phyloP scores from a whole-genome alignment of 2,329 filamentous ascomycete genomes.

The Claviceps humidiphila region DNA sequence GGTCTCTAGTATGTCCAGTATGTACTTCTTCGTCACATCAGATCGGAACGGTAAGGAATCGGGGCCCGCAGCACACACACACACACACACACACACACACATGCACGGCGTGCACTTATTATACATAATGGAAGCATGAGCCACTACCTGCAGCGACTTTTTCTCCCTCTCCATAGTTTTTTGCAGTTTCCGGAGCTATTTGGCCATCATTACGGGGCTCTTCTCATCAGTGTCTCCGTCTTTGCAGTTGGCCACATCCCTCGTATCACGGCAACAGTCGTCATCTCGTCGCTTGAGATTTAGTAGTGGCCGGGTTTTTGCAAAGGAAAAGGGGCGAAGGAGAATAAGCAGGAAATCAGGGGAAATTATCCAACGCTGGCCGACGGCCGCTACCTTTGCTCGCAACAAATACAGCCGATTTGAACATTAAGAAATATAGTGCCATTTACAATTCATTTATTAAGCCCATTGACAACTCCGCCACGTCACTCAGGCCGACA shows the following conservation, averaged over 20 bases:
- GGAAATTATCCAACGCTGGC: constrained; percentile 21
- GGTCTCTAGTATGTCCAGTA: too few species aligned
- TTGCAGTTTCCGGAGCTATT: constrained; percentile 25
- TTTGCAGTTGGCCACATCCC: constrained; percentile 1
- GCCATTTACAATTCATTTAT: not conserved
- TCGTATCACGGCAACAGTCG: constrained; percentile 14
- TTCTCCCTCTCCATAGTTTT: constrained; percentile 14
- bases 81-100: too few species aligned
- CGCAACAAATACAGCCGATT: not conserved
- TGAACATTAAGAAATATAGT: not conserved
- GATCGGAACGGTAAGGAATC: not conserved
- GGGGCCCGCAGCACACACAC: too few species aligned
- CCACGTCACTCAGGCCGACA: not conserved
- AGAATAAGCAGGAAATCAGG: not conserved
- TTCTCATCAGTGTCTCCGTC: constrained; percentile 7
- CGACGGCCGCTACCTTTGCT: constrained; percentile 17
- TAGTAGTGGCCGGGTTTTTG: not conserved
- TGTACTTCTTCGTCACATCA: not conserved
- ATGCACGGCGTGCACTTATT: too few species aligned
- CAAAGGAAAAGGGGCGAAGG: not conserved
- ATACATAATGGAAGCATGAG: constrained; percentile 36
- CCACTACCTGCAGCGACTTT: constrained; percentile 24
- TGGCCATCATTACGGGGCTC: constrained; percentile 19
- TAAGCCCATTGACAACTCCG: not conserved
- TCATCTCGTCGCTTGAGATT: not conserved